A percentile compares a stretch with the other conserved stretches of the same genome.
Conservation (phyloP, 1,284 basidiomycete genomes). For the Veloboletus limbatus region DNA sequence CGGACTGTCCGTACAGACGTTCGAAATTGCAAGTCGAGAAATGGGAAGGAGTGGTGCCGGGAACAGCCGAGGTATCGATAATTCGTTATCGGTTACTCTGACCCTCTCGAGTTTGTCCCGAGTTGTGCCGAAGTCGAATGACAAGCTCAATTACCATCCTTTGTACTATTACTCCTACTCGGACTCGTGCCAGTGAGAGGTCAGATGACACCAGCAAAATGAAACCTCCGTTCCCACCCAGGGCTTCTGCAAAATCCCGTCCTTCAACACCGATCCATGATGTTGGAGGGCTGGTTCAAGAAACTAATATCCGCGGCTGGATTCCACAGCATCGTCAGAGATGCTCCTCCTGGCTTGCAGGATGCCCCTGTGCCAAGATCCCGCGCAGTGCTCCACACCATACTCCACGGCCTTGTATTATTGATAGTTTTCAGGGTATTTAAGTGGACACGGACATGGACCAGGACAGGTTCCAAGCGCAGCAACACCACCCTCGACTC, state of each 20-base stretch:
- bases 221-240: slow-evolving; percentile 2
- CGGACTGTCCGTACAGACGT: slow-evolving; percentile 12
- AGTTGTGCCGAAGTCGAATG: too few relatives aligned
- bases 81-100: too few relatives aligned
- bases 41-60: slow-evolving; percentile 18
- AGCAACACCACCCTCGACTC: background rate
- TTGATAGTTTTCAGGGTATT: slow-evolving; percentile 13
- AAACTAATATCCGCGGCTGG: slow-evolving; percentile 15
- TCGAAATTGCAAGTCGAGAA: slow-evolving; percentile 17
- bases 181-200: background rate
- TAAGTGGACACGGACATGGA: slow-evolving; percentile 15
- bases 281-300: slow-evolving; percentile 6
- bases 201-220: slow-evolving; percentile 9
- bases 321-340: background rate
- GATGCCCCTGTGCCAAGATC: slow-evolving; percentile 18
- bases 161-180: too few relatives aligned
- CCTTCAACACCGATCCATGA: slow-evolving; percentile 7
- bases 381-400: slow-evolving; percentile 15
- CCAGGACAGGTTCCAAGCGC: background rate
- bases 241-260: background rate
- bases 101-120: too few relatives aligned
- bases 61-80: slow-evolving; percentile 23
- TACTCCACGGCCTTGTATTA: slow-evolving; percentile 16
- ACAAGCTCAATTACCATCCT: too few relatives aligned
- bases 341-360: slow-evolving; percentile 21